Evolutionary conservation across 306 rosid genomes (phyloP), one percentile per base, ranked within the genome.

Genomic region (Medicago lupulina): DNA sequence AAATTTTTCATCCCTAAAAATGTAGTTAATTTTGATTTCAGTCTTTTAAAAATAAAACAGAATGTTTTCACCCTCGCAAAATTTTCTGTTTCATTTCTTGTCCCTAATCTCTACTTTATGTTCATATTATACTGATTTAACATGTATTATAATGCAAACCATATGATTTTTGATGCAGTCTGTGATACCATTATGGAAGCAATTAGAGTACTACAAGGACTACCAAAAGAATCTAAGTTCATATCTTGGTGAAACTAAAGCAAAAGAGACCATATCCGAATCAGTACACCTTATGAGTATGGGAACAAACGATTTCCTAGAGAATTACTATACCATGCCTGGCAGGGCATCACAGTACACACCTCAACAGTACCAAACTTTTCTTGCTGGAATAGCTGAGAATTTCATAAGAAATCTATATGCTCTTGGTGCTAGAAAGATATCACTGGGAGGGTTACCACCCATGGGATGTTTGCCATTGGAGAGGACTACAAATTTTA

Each of bases 401-500:
- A 83, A 83, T 71, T 94, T 92, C 88, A 75, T 92, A 21, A 83
- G 67, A 59, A 47, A 59, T 49, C 89, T 94, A 49, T 82, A 94
- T 76, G 65, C 23, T 17, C 88, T 90, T 9, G 98, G 98, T 10
- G 98, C 95, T 46, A 73, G 98, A 58, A 94, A 87, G 80, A 87
- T 94, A 9, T 92, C 98, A 44, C 80, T 94, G 0, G 98, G 98
- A 57, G 98, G 98, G 14, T 66, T 94, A 16, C 97, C 97, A 57
- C 98, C 98, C 1, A 94, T 94, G 98, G 98, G 98, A 15, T 94
- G 97, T 83, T 70, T 94, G 76, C 98, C 98, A 3, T 53, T 94
- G 75, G 98, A 94, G 72, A 88, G 98, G 54, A 83, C 97, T 49
- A 83, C 86, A 12, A 94, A 94, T 40, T 0, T 90, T 55, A 38